Percentiles rank a stretch among this genome's conserved stretches.
Conservation (phyloP, 768 basidiomycete species). For the Podaxis rugospora region DNA sequence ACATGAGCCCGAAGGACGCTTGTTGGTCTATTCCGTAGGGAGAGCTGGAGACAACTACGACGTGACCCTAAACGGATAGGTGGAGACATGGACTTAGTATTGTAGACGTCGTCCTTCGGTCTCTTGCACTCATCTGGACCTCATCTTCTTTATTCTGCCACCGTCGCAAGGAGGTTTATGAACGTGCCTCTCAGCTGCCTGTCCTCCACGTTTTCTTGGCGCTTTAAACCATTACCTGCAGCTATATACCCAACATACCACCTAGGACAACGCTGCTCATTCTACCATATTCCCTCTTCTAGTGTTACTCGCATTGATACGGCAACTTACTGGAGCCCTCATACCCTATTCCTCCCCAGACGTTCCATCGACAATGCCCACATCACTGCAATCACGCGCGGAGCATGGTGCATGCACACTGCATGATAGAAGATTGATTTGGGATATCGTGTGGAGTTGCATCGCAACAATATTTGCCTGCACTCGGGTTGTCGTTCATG, state of each 20-base stretch:
- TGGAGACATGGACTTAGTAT: too few species aligned
- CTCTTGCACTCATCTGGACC: too few species aligned
- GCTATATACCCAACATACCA: background rate
- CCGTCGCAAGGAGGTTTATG: too few species aligned
- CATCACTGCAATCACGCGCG: background rate
- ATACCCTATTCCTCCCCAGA: background rate
- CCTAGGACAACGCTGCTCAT: background rate
- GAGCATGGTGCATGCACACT: background rate
- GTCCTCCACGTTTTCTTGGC: background rate
- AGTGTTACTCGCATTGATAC: background rate
- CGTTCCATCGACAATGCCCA: background rate
- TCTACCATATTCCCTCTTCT: background rate
- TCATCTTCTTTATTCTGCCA: too few species aligned
- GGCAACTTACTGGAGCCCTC: background rate
- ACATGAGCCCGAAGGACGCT: too few species aligned
- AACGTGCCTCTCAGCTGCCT: too few species aligned
- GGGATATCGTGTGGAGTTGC: conserved; percentile 11
- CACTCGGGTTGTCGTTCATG: conserved; percentile 12
- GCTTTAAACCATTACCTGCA: background rate
- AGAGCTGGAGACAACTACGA: too few species aligned
- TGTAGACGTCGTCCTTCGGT: too few species aligned
- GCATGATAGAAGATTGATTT: background rate
- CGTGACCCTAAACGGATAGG: too few species aligned
- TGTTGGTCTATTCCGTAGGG: too few species aligned
- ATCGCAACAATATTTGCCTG: conserved; percentile 8